These are phyloP conservation scores for Wickerhamomyces sp. DNA, from an alignment of 1,139 yeast species.

Conservation along the genomic window DNA sequence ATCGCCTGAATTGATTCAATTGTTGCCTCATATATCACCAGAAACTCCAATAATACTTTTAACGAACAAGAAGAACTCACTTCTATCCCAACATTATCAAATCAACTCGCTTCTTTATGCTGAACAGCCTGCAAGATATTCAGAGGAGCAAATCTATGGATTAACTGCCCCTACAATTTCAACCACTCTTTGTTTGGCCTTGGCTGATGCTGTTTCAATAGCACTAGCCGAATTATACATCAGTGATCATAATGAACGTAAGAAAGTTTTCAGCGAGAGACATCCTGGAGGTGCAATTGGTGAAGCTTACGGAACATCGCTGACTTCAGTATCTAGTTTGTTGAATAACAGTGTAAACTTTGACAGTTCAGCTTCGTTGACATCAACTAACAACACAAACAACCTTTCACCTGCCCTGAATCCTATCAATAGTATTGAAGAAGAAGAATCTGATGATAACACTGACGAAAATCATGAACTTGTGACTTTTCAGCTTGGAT, in stretches of 20 bases:
- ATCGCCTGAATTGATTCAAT: slow-evolving; percentile 62
- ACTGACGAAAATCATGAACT: neutral
- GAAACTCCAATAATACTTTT: slow-evolving; percentile 54
- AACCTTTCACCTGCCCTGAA: slow-evolving; percentile 8
- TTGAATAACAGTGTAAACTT: slow-evolving; percentile 9
- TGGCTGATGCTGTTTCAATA: slow-evolving; percentile 76
- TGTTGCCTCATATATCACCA: slow-evolving; percentile 51
- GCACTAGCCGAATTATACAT: slow-evolving; percentile 68
- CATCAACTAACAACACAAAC: slow-evolving; percentile 1
- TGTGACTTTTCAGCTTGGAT: slow-evolving; percentile 20
- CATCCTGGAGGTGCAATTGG: slow-evolving; percentile 96
- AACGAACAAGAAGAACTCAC: slow-evolving; percentile 53
- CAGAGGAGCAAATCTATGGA: slow-evolving; percentile 72
- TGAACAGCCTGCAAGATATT: slow-evolving; percentile 50
- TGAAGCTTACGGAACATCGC: slow-evolving; percentile 31
- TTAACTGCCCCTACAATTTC: slow-evolving; percentile 86
- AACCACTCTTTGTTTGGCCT: slow-evolving; percentile 67
- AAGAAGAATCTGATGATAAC: neutral
- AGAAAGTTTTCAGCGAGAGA: slow-evolving; percentile 54
- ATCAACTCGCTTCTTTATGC: slow-evolving; percentile 54
- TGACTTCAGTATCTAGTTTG: slow-evolving; percentile 5
- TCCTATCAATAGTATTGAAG: slow-evolving; percentile 5
- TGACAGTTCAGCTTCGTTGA: slow-evolving; percentile 8
- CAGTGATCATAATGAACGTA: slow-evolving; percentile 48
- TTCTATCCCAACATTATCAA: slow-evolving; percentile 39